Evolutionary conservation across 148 eudicot species (phyloP), one percentile per base, ranked within the genome.

Genomic region (Gaultheria prostrata): DNA sequence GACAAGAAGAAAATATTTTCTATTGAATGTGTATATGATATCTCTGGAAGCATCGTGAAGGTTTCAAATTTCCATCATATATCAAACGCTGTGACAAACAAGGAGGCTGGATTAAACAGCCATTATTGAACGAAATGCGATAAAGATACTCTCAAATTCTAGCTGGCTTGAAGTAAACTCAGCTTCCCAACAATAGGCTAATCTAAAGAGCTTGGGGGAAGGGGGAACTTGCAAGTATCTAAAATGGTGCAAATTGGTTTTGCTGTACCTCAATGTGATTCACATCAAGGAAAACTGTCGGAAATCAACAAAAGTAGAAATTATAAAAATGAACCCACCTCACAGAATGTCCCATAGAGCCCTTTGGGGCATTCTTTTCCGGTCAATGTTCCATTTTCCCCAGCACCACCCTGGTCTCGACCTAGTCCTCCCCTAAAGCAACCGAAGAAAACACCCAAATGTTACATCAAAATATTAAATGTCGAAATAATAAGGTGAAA

Each of bases 291-390:
- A 50, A 83, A 46, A n/a, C 73, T 86, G 71, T 6, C 13, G 17
- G 24, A 32, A 56, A 24, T 72, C 12, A n/a, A 15, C 13, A 54
- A 72, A 35, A 6, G 17, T 15, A 48, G 72, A 8, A 71, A 63
- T 63, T 63, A 63, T 59, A 6, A 63, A 67, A 28, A 30, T 28
- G 8, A 67, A 67, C 72, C 20, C 87, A 94, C 99, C 97, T 91
- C 86, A 87, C 99, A 97, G 86, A 97, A 97, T 77, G 91, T 90
- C 69, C 99, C 99, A 84, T 89, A 93, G 13, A 97, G 99, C 83
- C 99, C 99, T 83, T 84, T 85, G 0, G 99, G 99, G 85, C 99
- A 97, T 43, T 88, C 85, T 90, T 91, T 94, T 81, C 99, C 99
- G 33, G 95, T 95, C 77, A 97, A 82, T 77, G 95, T 93, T 86